A percentile compares a stretch with the other conserved stretches of the same genome.
Evolutionary conservation across 495 filamentous ascomycete genomes (phyloP).

Genomic region (Tuber borchii): DNA sequence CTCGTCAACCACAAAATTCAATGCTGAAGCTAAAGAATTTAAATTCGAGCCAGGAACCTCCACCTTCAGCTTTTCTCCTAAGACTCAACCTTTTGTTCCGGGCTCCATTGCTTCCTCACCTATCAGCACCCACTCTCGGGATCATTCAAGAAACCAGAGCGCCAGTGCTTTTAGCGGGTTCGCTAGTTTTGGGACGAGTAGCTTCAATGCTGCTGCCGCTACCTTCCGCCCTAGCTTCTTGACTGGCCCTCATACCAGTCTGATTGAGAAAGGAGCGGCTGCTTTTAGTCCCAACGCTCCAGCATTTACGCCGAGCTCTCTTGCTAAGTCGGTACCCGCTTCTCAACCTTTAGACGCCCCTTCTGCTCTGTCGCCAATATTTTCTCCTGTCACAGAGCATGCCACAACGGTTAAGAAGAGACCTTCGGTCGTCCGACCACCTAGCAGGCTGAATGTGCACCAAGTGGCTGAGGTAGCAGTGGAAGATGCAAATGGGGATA

Average conservation of each 20-base stretch:
- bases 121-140: slow-evolving; percentile 25
- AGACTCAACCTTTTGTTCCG: slow-evolving; percentile 30
- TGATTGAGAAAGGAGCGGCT: slow-evolving; percentile 45
- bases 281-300: slow-evolving; percentile 78
- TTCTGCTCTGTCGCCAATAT: slow-evolving; percentile 51
- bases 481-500: slow-evolving; percentile 25
- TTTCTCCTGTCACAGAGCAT: slow-evolving; percentile 65
- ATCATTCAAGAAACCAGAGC: slow-evolving; percentile 15
- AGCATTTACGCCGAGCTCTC: slow-evolving; percentile 61
- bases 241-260: slow-evolving; percentile 69
- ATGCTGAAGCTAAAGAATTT: slow-evolving; percentile 83
- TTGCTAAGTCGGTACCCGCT: slow-evolving; percentile 42
- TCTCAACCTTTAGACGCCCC: slow-evolving; percentile 46
- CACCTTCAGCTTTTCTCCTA: slow-evolving; percentile 35
- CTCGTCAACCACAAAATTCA: slow-evolving; percentile 58
- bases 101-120: slow-evolving; percentile 25
- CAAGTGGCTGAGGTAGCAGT: slow-evolving; percentile 13
- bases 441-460: slow-evolving; percentile 42
- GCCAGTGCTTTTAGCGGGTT: slow-evolving; percentile 25
- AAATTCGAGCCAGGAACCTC: slow-evolving; percentile 59
- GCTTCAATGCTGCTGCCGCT: slow-evolving; percentile 62
- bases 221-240: slow-evolving; percentile 59
- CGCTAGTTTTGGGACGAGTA: slow-evolving; percentile 26
- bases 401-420: slow-evolving; percentile 58
- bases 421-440: slow-evolving; percentile 69